Percentiles rank a stretch among this genome's conserved stretches.
Evolutionary conservation across 768 basidiomycete species (phyloP).

Genomic region (Daedalea quercina): DNA sequence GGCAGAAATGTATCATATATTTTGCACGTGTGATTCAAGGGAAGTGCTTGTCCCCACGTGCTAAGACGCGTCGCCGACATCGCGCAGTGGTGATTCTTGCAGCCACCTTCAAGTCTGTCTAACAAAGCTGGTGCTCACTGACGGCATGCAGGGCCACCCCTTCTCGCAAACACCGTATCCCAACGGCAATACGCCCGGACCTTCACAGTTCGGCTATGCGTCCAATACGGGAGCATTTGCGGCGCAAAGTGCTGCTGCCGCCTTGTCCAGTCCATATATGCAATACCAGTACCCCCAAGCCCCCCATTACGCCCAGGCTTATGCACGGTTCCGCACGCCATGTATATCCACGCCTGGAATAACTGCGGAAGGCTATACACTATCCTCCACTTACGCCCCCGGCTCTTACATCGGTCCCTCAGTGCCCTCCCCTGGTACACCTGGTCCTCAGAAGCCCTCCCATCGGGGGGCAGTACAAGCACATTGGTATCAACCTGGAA

Average conservation of each 20-base stretch:
- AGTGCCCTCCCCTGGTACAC: not conserved
- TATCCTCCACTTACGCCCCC: constrained; percentile 26
- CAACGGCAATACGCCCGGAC: not conserved
- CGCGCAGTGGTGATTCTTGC: not conserved
- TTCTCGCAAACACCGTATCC: not conserved
- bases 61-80: constrained; percentile 1
- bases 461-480: constrained; percentile 8
- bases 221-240: constrained; percentile 4
- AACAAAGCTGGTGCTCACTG: no score
- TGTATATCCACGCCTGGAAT: constrained; percentile 10
- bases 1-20: no score
- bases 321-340: constrained; percentile 13
- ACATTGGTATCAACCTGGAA: constrained; percentile 61
- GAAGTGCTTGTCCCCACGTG: not conserved
- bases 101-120: no score
- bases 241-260: constrained; percentile 18
- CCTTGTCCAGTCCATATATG: constrained; percentile 24
- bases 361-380: constrained; percentile 27
- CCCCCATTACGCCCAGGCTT: constrained; percentile 28
- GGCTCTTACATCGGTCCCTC: constrained; percentile 5
- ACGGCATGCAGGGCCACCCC: constrained; percentile 1
- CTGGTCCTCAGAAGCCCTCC: not conserved
- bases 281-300: constrained; percentile 18
- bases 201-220: not conserved
- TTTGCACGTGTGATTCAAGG: no score